Percentiles rank a stretch among this genome's conserved stretches.
These are phyloP conservation scores for Thielaviopsis euricoi DNA, from an alignment of 2,329 filamentous ascomycete species.

Conservation along the genomic window DNA sequence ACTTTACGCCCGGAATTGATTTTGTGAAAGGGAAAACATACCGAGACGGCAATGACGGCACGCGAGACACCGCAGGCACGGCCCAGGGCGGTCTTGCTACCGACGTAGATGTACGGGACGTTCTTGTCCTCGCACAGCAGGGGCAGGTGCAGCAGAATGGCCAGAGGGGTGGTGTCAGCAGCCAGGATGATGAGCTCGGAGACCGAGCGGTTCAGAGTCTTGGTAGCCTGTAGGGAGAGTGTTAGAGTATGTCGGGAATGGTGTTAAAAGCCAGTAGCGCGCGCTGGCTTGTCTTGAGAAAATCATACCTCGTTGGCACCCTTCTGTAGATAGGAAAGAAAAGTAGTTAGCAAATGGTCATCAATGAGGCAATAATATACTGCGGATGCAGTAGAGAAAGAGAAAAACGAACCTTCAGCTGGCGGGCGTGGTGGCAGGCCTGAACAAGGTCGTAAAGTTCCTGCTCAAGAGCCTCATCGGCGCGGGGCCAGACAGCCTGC, in stretches of 20 bases:
- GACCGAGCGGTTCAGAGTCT: slow-evolving; percentile 81
- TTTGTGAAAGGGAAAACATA: not conserved
- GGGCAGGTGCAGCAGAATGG: slow-evolving; percentile 78
- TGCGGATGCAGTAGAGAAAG: no score
- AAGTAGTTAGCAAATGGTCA: not conserved
- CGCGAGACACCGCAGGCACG: slow-evolving; percentile 80
- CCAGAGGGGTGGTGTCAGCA: slow-evolving; percentile 72
- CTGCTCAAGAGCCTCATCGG: slow-evolving; percentile 58
- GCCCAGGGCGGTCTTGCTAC: slow-evolving; percentile 69
- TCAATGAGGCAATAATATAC: not conserved
- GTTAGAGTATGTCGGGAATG: not conserved
- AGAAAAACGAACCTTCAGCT: slow-evolving; percentile 47
- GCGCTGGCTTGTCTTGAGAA: not conserved
- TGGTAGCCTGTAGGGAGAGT: slow-evolving; percentile 38
- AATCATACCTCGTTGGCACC: slow-evolving; percentile 54
- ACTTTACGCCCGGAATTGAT: not conserved
- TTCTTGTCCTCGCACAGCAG: slow-evolving; percentile 74
- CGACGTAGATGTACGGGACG: slow-evolving; percentile 49
- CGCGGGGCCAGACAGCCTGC: slow-evolving; percentile 47
- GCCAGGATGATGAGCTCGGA: slow-evolving; percentile 79
- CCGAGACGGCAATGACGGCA: slow-evolving; percentile 64
- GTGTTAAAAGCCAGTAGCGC: no score
- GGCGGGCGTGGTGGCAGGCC: slow-evolving; percentile 50
- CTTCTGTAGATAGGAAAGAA: slow-evolving; percentile 30
- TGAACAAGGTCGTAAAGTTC: slow-evolving; percentile 72